These are phyloP conservation scores for Penicillium crystallinum DNA, from an alignment of 495 filamentous ascomycete species.

Conservation along the genomic window DNA sequence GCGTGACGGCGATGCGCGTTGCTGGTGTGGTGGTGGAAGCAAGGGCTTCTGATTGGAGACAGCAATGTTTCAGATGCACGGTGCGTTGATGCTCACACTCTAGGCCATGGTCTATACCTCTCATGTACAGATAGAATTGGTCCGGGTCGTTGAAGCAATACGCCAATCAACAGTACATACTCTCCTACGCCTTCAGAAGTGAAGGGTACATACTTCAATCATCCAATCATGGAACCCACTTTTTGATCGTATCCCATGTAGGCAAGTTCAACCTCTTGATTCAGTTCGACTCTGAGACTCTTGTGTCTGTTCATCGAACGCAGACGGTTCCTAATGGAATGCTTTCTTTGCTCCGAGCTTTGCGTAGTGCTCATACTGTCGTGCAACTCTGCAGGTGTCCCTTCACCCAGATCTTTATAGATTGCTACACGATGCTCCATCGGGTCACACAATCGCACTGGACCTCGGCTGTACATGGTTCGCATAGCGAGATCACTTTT, in stretches of 20 bases:
- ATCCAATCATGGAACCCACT: not conserved
- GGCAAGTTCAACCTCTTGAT: not conserved
- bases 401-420: not conserved
- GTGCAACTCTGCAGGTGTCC: not conserved
- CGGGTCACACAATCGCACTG: conserved; percentile 1
- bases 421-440: not conserved
- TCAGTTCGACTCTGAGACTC: not conserved
- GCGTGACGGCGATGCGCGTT: conserved; percentile 66
- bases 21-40: conserved; percentile 65
- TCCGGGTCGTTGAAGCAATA: not conserved
- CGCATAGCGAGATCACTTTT: not conserved
- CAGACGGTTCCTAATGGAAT: not conserved
- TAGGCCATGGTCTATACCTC: conserved; percentile 1
- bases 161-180: conserved; percentile 7
- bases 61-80: not conserved
- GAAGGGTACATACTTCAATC: not conserved
- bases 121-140: conserved; percentile 10
- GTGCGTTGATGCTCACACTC: not conserved
- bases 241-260: conserved; percentile 1
- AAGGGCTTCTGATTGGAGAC: conserved; percentile 20
- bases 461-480: not conserved
- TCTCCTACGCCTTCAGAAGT: not conserved
- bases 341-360: not conserved
- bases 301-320: not conserved
- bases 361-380: not conserved